These are phyloP conservation scores for Phoma sp. DNA, from an alignment of 2,329 filamentous ascomycete species.

Conservation along the genomic window DNA sequence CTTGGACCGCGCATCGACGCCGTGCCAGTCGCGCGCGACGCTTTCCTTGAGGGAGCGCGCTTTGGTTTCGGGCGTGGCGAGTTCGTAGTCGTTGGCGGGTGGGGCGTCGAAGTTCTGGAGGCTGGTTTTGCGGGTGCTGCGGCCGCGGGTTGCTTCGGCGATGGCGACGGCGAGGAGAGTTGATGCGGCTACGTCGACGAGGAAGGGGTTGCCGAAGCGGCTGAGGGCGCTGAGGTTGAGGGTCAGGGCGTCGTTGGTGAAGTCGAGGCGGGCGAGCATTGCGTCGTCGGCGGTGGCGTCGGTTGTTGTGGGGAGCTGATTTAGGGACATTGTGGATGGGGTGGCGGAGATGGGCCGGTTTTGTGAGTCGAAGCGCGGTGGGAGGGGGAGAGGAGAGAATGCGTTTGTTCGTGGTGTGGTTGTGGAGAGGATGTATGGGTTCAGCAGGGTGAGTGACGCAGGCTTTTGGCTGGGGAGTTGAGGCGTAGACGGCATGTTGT, in stretches of 20 bases:
- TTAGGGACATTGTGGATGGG: slow-evolving; percentile 43
- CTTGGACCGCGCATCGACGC: slow-evolving; percentile 17
- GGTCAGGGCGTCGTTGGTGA: slow-evolving; percentile 50
- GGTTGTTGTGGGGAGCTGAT: slow-evolving; percentile 45
- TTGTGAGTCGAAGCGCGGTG: slow-evolving; percentile 31
- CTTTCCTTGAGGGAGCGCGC: slow-evolving; percentile 41
- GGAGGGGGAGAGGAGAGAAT: slow-evolving; percentile 41
- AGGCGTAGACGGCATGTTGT: slow-evolving; percentile 48
- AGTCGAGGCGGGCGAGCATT: slow-evolving; percentile 55
- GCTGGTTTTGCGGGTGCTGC: slow-evolving; percentile 24
- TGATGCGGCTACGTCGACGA: slow-evolving; percentile 54
- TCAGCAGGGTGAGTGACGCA: slow-evolving; percentile 47
- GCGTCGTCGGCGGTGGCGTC: slow-evolving; percentile 47
- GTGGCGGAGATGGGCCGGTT: slow-evolving; percentile 42
- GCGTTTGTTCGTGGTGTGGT: slow-evolving; percentile 41
- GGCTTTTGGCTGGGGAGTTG: slow-evolving; percentile 38
- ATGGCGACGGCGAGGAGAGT: slow-evolving; percentile 56
- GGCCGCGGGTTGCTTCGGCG: slow-evolving; percentile 51
- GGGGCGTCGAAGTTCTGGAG: slow-evolving; percentile 41
- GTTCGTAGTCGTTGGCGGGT: slow-evolving; percentile 35
- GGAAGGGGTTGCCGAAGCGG: slow-evolving; percentile 54
- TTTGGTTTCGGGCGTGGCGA: slow-evolving; percentile 33
- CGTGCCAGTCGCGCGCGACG: slow-evolving; percentile 44
- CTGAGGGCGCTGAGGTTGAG: slow-evolving; percentile 55
- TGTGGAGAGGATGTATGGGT: slow-evolving; percentile 49